phyloP scores from a whole-genome alignment of 2,329 filamentous ascomycete genomes.

The Plenodomus tracheiphilus region DNA sequence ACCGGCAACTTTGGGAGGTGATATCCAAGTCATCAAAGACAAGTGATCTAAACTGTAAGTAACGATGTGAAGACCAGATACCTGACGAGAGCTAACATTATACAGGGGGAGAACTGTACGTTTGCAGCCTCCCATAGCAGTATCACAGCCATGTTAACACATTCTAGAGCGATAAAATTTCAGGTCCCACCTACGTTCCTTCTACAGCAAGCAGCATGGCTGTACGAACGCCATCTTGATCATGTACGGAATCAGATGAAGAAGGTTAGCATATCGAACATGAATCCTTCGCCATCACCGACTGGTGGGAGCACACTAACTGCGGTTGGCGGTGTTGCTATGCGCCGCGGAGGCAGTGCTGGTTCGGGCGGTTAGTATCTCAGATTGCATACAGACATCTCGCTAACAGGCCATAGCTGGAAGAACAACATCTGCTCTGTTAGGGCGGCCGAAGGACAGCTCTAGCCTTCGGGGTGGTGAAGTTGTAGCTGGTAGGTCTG shows the following conservation, averaged over 20 bases:
- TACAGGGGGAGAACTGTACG: slow-evolving; percentile 76
- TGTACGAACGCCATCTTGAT: slow-evolving; percentile 87
- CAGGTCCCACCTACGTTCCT: slow-evolving; percentile 86
- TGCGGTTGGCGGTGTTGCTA: slow-evolving; percentile 47
- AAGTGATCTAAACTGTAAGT: slow-evolving; percentile 79
- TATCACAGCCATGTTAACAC: slow-evolving; percentile 6
- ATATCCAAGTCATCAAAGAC: slow-evolving; percentile 80
- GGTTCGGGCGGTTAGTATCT: slow-evolving; percentile 41
- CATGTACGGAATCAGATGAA: slow-evolving; percentile 90
- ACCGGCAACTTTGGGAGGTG: slow-evolving; percentile 86
- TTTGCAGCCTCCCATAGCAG: background rate
- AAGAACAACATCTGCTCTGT: slow-evolving; percentile 58
- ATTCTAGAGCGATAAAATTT: slow-evolving; percentile 67
- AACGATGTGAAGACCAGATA: background rate
- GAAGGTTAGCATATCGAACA: slow-evolving; percentile 65
- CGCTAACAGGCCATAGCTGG: slow-evolving; percentile 27
- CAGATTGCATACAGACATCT: background rate
- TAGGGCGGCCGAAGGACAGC: slow-evolving; percentile 61
- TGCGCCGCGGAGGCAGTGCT: slow-evolving; percentile 57
- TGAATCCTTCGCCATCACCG: slow-evolving; percentile 55
- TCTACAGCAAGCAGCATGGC: slow-evolving; percentile 88
- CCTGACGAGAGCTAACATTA: background rate
- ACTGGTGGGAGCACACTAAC: slow-evolving; percentile 49
- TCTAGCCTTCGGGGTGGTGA: slow-evolving; percentile 57
- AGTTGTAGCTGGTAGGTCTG: slow-evolving; percentile 44